These are phyloP conservation scores for Kandelia obovata DNA, from an alignment of 345 rosid species.

Conservation along the genomic window DNA sequence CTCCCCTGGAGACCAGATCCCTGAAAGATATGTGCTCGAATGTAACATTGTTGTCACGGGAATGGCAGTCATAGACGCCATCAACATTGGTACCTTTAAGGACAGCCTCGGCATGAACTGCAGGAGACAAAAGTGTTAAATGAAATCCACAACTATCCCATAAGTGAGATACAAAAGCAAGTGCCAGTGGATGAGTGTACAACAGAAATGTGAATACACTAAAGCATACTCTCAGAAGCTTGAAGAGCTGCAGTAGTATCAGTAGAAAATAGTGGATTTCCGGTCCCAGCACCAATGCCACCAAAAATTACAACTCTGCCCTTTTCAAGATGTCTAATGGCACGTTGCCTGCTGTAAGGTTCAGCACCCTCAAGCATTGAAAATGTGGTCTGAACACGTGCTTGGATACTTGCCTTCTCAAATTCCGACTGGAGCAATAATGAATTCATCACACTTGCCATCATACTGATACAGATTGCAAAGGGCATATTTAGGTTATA, in stretches of 20 bases:
- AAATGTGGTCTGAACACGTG: not conserved
- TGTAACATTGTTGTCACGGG: not conserved
- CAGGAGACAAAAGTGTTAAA: not conserved
- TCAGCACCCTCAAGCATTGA: not conserved
- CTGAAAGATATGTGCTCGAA: constrained; percentile 1
- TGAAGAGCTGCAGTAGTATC: constrained; percentile 5
- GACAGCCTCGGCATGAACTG: constrained; percentile 5
- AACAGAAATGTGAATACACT: no score
- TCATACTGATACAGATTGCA: not conserved
- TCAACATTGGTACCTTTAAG: constrained; percentile 9
- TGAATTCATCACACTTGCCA: constrained; percentile 7
- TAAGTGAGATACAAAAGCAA: no score
- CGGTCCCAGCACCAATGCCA: not conserved
- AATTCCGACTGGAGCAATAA: constrained; percentile 1
- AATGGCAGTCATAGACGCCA: constrained; percentile 4
- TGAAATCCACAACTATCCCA: not conserved
- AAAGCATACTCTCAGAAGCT: constrained; percentile 1
- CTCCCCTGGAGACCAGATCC: not conserved
- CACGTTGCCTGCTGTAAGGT: not conserved
- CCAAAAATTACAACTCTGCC: constrained; percentile 1
- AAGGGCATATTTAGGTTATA: not conserved
- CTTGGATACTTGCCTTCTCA: not conserved
- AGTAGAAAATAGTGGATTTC: constrained; percentile 2
- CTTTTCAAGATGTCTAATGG: not conserved
- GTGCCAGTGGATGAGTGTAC: no score